phyloP scores from a whole-genome alignment of 108 stramenopile genomes.

The Cyclotella cryptica region DNA sequence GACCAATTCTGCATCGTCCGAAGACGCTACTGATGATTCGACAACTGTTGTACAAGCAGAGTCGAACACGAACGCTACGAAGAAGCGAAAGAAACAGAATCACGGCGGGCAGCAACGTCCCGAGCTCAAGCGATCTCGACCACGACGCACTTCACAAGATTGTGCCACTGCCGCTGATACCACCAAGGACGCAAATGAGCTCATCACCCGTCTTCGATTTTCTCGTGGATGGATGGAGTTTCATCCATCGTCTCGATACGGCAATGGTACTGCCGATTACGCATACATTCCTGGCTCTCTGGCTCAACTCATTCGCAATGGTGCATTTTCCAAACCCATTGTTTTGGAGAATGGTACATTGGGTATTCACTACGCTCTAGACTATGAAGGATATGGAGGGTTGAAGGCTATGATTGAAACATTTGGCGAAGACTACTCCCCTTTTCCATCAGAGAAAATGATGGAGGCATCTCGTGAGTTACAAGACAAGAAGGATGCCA shows the following conservation, averaged over 20 bases:
- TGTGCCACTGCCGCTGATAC: constrained; percentile 19
- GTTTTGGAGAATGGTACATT: constrained; percentile 47
- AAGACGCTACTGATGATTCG: not conserved
- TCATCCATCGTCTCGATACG: constrained; percentile 50
- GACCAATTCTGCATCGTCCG: constrained; percentile 14
- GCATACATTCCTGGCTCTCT: constrained; percentile 50
- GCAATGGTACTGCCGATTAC: constrained; percentile 53
- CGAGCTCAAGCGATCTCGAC: not conserved
- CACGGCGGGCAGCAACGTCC: not conserved
- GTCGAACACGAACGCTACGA: constrained; percentile 6
- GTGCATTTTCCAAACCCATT: constrained; percentile 39
- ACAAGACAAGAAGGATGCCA: constrained; percentile 17
- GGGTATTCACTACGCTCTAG: constrained; percentile 53
- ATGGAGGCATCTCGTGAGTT: constrained; percentile 23
- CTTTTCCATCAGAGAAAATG: constrained; percentile 47
- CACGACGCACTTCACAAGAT: constrained; percentile 12
- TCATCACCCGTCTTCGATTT: constrained; percentile 27
- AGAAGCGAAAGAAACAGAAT: constrained; percentile 10
- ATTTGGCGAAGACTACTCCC: constrained; percentile 49
- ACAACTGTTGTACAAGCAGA: not conserved
- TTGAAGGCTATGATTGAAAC: constrained; percentile 48
- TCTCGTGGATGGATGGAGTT: constrained; percentile 52
- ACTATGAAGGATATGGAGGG: constrained; percentile 50
- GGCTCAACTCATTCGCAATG: constrained; percentile 46
- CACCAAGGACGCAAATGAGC: constrained; percentile 26